phyloP scores from a whole-genome alignment of 768 basidiomycete species.

The Mycena albidolilacea region DNA sequence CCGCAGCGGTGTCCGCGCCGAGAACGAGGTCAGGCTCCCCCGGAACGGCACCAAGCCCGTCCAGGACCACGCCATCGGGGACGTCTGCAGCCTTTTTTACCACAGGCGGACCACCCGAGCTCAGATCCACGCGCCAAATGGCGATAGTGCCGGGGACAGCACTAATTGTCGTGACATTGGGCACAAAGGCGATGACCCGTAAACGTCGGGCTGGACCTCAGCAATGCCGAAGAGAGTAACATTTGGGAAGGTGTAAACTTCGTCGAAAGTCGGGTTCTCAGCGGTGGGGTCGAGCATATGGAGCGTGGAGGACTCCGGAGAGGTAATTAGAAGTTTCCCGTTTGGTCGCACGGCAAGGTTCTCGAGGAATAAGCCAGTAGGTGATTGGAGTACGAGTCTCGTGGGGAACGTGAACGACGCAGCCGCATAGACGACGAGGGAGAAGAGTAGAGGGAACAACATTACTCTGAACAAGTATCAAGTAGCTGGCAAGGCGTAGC shows the following conservation, averaged over 20 bases:
- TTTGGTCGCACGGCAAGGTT: constrained; percentile 29
- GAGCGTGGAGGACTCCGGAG: constrained; percentile 20
- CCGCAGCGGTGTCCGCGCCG: constrained; percentile 19
- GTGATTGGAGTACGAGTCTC: constrained; percentile 17
- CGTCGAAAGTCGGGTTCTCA: constrained; percentile 18
- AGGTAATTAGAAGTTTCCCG: constrained; percentile 25
- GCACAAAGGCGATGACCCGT: constrained; percentile 15
- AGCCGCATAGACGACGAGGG: constrained; percentile 15
- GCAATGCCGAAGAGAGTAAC: constrained; percentile 25
- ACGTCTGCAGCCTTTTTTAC: constrained; percentile 24
- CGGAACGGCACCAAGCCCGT: constrained; percentile 21
- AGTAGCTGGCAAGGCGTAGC: constrained; percentile 13
- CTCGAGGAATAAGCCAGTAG: constrained; percentile 23
- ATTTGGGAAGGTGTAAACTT: constrained; percentile 30
- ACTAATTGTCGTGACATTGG: constrained; percentile 17
- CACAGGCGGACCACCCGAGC: constrained; percentile 14
- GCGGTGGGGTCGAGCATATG: constrained; percentile 15
- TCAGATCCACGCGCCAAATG: constrained; percentile 28
- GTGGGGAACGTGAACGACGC: constrained; percentile 26
- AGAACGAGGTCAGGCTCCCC: constrained; percentile 29
- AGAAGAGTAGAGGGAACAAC: constrained; percentile 20
- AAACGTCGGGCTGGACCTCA: constrained; percentile 25
- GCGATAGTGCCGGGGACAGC: constrained; percentile 23
- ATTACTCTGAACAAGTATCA: constrained; percentile 16
- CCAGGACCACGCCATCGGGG: constrained; percentile 20